Conservation (phyloP, 306 rosid genomes). For the Mucuna pruriens region DNA sequence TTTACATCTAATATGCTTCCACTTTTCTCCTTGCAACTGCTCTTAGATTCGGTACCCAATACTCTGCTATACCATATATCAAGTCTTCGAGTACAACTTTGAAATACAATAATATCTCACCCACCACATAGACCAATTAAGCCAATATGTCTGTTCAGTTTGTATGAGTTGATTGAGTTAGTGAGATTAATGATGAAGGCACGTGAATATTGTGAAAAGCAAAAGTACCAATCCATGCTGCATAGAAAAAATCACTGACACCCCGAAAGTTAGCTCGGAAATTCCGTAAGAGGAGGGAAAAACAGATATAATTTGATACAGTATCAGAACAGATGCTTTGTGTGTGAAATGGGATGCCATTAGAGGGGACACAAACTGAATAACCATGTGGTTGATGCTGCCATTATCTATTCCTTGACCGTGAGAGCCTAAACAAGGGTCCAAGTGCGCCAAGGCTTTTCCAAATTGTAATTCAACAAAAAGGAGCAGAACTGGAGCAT, state of each 20-base stretch:
- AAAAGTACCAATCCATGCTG: not conserved
- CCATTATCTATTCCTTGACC: not conserved
- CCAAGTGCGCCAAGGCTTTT: not conserved
- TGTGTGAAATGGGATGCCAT: not conserved
- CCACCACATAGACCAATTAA: constrained; percentile 8
- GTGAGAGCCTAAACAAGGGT: not conserved
- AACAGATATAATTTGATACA: not conserved
- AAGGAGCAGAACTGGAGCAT: not conserved
- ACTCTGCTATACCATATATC: not conserved
- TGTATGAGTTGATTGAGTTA: not conserved
- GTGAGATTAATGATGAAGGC: constrained; percentile 61
- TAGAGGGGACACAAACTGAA: constrained; percentile 16
- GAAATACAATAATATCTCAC: not conserved
- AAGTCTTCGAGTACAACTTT: not conserved
- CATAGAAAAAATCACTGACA: not conserved
- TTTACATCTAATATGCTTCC: not conserved
- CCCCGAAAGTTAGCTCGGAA: not conserved
- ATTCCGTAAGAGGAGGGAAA: not conserved
- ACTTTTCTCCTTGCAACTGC: not conserved
- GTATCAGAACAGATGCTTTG: constrained; percentile 25
- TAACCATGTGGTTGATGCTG: not conserved
- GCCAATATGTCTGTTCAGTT: constrained; percentile 24
- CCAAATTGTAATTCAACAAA: not conserved
- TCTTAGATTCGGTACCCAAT: not conserved
- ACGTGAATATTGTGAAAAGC: constrained; percentile 46